A percentile compares a stretch with the other conserved stretches of the same genome.
Conservation (phyloP, 176 grass and related monocot genomes). For the Oryza meyeriana region DNA sequence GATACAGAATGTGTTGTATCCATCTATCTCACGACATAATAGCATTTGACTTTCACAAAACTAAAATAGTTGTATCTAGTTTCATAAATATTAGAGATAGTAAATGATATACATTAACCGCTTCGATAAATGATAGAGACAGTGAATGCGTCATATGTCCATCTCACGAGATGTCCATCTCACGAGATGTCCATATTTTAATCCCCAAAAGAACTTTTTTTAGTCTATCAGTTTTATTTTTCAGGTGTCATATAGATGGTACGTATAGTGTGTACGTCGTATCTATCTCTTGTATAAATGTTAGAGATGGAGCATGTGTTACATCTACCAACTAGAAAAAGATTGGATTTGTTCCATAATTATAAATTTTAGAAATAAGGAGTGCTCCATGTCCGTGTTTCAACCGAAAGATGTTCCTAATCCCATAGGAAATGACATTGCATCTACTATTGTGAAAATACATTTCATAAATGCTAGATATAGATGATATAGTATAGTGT, state of each 20-base stretch:
- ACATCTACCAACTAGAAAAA: neutral
- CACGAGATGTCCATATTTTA: neutral
- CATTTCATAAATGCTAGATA: neutral
- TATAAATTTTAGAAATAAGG: neutral
- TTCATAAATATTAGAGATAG: neutral
- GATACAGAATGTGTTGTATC: neutral
- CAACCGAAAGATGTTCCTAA: neutral
- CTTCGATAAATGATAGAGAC: neutral
- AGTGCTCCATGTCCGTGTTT: neutral
- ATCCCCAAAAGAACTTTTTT: neutral
- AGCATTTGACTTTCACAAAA: neutral
- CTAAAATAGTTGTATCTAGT: neutral
- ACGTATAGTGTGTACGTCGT: neutral
- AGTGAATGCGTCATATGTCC: neutral
- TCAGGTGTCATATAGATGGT: neutral
- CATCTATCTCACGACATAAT: neutral
- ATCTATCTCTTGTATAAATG: neutral
- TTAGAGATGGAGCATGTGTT: neutral
- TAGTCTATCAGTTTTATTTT: neutral
- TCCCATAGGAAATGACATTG: neutral
- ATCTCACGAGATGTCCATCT: neutral
- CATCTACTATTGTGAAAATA: neutral
- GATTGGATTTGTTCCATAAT: neutral
- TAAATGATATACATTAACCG: neutral
- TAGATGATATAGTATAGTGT: neutral